Evolutionary conservation across 768 basidiomycete species (phyloP).

Genomic region (Podaxis sp.): DNA sequence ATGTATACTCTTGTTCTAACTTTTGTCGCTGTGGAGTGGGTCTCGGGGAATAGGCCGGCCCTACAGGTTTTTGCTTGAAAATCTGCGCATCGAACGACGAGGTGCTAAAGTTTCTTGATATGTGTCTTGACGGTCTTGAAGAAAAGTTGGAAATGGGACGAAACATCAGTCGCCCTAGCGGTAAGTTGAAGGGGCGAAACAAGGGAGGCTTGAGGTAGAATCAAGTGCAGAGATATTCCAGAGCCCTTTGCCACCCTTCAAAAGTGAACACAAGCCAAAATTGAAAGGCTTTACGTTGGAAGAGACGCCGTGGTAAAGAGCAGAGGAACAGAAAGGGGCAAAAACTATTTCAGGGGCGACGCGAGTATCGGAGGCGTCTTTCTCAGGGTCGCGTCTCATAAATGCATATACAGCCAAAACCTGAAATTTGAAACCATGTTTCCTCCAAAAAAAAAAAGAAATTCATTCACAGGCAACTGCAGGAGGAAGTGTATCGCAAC

Average conservation of each 20-base stretch:
- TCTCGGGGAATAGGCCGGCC: not conserved
- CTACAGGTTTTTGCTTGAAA: constrained; percentile 6
- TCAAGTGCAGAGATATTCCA: not conserved
- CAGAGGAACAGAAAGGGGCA: not conserved
- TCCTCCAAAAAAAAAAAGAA: not conserved
- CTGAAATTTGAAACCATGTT: not conserved
- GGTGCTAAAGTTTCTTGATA: not conserved
- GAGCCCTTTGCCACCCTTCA: not conserved
- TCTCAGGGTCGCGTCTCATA: constrained; percentile 11
- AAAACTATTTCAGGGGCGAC: not conserved
- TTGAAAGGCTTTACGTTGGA: not conserved
- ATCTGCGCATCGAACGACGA: constrained; percentile 5
- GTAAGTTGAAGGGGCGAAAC: not conserved
- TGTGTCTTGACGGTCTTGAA: not conserved
- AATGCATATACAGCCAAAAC: not conserved
- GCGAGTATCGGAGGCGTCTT: not conserved
- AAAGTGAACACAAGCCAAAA: not conserved
- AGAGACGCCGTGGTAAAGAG: not conserved
- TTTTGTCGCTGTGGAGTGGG: not conserved
- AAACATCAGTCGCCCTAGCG: not conserved
- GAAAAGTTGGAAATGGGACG: constrained; percentile 4
- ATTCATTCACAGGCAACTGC: not conserved
- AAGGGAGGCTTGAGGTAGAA: not conserved
- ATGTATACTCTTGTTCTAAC: not conserved
- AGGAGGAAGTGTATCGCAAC: not conserved